Evolutionary conservation across 2,329 filamentous ascomycete species (phyloP).

Genomic region (Metarhizium guizhouense): DNA sequence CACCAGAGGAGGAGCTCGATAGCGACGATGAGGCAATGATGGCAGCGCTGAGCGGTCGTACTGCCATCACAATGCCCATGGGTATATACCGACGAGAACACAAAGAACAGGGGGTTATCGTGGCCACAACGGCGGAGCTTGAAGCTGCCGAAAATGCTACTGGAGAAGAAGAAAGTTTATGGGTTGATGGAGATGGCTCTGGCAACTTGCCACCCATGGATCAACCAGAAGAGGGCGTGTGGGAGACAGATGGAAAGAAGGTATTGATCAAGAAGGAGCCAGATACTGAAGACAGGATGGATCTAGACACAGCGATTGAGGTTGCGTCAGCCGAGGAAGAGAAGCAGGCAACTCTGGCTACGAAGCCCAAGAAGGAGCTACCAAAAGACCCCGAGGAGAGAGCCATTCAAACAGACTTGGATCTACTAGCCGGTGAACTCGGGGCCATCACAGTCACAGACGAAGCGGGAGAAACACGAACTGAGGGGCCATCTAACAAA

Average conservation of each 20-base stretch:
- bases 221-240: conserved; percentile 31
- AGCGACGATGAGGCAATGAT: conserved; percentile 35
- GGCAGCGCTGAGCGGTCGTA: conserved; percentile 20
- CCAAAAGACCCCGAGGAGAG: conserved; percentile 29
- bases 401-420: conserved; percentile 29
- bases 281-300: conserved; percentile 30
- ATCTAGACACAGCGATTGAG: conserved; percentile 28
- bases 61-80: conserved; percentile 38
- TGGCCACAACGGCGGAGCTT: conserved; percentile 48
- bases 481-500: conserved; percentile 24
- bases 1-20: conserved; percentile 34
- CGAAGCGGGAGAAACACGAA: conserved; percentile 17
- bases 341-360: conserved; percentile 13
- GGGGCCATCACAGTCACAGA: conserved; percentile 26
- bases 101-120: conserved; percentile 42
- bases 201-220: conserved; percentile 16
- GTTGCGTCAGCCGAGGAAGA: conserved; percentile 9
- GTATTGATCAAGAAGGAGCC: conserved; percentile 37
- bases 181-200: conserved; percentile 28
- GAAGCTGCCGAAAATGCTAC: conserved; percentile 42
- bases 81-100: conserved; percentile 47
- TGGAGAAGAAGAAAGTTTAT: conserved; percentile 37
- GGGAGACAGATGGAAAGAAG: conserved; percentile 30
- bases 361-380: conserved; percentile 15
- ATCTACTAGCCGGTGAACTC: conserved; percentile 34